phyloP scores from a whole-genome alignment of 768 basidiomycete species.

The Termitomyces sp. region DNA sequence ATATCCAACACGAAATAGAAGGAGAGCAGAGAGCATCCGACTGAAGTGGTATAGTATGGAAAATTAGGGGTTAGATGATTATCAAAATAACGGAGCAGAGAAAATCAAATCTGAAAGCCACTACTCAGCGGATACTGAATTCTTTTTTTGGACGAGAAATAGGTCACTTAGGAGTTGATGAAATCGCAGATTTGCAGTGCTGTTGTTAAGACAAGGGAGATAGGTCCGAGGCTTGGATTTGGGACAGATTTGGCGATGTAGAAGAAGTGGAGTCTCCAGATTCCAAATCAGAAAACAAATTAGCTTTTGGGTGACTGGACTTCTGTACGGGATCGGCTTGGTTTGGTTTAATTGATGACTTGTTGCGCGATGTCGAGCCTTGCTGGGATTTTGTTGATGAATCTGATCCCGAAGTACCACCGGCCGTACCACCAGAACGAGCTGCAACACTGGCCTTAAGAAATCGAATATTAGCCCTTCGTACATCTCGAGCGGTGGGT shows the following conservation, averaged over 20 bases:
- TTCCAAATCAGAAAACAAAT: neutral
- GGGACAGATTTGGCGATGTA: neutral
- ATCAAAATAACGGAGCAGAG: neutral
- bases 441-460: neutral
- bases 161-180: neutral
- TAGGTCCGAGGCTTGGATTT: neutral
- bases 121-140: neutral
- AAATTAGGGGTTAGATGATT: neutral
- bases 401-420: neutral
- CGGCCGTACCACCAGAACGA: neutral
- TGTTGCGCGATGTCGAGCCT: neutral
- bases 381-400: neutral
- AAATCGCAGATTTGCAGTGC: neutral
- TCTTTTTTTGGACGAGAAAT: neutral
- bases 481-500: slow-evolving; percentile 9
- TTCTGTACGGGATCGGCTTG: neutral
- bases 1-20: neutral
- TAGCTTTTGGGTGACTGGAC: neutral
- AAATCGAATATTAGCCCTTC: neutral
- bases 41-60: neutral
- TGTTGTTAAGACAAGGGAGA: too few relatives aligned
- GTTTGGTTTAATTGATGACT: neutral
- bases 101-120: neutral
- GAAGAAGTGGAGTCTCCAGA: neutral
- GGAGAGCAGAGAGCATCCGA: neutral